Percentiles rank a stretch among this genome's conserved stretches.
These are phyloP conservation scores for Aspergillus thermomutatus DNA, from an alignment of 2,329 filamentous ascomycete genomes.

Conservation along the genomic window DNA sequence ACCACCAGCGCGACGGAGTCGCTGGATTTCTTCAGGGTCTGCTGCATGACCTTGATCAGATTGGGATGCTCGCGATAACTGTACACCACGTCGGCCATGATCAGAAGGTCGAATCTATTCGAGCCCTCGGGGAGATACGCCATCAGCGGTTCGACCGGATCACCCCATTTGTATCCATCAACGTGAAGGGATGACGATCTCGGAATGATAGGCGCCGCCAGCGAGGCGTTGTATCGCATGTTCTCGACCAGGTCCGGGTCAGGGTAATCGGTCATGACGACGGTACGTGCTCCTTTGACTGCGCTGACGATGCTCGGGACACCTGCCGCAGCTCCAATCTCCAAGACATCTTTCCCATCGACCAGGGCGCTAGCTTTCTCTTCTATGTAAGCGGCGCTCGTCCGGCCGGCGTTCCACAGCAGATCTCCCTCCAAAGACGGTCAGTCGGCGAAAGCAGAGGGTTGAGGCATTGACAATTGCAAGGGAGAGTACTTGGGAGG, in stretches of 20 bases:
- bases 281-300: constrained; percentile 64
- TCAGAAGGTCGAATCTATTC: constrained; percentile 68
- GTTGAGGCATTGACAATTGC: neutral
- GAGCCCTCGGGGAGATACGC: constrained; percentile 49
- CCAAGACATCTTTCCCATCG: constrained; percentile 68
- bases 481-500: neutral
- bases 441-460: constrained; percentile 14
- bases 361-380: constrained; percentile 59
- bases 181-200: constrained; percentile 50
- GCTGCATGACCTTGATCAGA: constrained; percentile 67
- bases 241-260: constrained; percentile 79
- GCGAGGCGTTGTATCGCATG: constrained; percentile 70
- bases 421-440: constrained; percentile 62
- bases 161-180: constrained; percentile 82
- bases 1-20: constrained; percentile 74
- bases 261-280: constrained; percentile 83
- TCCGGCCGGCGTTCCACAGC: constrained; percentile 85
- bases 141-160: constrained; percentile 57
- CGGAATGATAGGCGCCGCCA: constrained; percentile 46
- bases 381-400: constrained; percentile 76
- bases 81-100: constrained; percentile 87
- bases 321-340: constrained; percentile 85
- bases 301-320: constrained; percentile 77
- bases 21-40: constrained; percentile 58
- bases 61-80: constrained; percentile 83